Conservation (phyloP, 2,329 filamentous ascomycete species). For the Beauveria sp. region DNA sequence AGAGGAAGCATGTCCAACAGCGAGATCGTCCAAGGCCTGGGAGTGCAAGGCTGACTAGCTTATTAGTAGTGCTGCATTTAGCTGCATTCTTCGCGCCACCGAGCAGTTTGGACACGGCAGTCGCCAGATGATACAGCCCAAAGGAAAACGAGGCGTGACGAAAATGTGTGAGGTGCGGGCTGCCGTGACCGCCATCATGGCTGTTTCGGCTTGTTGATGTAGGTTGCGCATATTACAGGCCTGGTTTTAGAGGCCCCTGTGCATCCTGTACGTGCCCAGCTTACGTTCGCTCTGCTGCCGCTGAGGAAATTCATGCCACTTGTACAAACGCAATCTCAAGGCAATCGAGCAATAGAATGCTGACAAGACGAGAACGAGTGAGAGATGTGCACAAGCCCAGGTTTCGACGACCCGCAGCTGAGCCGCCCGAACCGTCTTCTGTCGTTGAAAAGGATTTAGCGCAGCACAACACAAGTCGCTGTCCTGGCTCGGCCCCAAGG, state of each 20-base stretch:
- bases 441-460: not conserved
- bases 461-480: not conserved
- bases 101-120: not conserved
- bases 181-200: not conserved
- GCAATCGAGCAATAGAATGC: constrained; percentile 1
- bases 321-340: not conserved
- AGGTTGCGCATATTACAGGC: not conserved
- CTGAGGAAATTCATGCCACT: not conserved
- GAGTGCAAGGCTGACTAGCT: not conserved
- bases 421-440: constrained; percentile 7
- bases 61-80: not conserved
- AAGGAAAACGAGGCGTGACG: not conserved
- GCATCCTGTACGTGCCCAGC: no score
- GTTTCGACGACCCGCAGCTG: not conserved
- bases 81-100: not conserved
- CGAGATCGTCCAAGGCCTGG: not conserved
- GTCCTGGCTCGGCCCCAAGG: not conserved
- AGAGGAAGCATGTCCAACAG: not conserved
- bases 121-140: not conserved
- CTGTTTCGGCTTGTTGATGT: not conserved
- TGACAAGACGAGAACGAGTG: not conserved
- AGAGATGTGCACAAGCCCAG: not conserved
- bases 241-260: no score
- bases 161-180: not conserved
- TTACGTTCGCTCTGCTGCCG: not conserved